phyloP scores from a whole-genome alignment of 1,139 yeast genomes.

The Candida neerlandica region DNA sequence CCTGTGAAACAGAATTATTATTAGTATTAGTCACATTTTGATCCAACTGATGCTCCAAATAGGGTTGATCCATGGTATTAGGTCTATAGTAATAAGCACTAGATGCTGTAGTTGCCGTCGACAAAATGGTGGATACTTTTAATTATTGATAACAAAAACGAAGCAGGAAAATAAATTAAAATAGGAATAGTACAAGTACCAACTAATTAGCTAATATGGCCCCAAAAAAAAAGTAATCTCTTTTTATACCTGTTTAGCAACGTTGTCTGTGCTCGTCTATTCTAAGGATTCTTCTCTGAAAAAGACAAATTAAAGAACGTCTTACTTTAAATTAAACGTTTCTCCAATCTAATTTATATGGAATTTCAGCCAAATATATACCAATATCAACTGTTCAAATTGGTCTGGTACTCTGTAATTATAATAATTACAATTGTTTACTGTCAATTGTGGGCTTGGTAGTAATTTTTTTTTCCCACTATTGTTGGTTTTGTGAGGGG shows the following conservation, averaged over 20 bases:
- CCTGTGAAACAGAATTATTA: constrained; percentile 5
- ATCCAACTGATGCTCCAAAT: constrained; percentile 31
- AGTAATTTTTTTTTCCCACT: neutral
- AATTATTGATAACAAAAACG: neutral
- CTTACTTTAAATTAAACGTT: neutral
- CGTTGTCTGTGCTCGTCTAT: neutral
- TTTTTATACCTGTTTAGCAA: neutral
- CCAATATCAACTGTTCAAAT: neutral
- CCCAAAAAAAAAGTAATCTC: neutral
- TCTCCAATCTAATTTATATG: neutral
- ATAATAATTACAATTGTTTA: neutral
- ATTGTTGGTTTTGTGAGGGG: constrained; percentile 2
- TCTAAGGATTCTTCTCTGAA: neutral
- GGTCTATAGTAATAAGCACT: constrained; percentile 5
- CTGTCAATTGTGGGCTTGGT: neutral
- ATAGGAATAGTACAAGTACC: neutral
- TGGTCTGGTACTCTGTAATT: neutral
- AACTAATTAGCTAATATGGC: neutral
- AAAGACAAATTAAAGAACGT: neutral
- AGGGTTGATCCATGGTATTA: constrained; percentile 37
- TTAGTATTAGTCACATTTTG: constrained; percentile 20
- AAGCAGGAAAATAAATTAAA: neutral
- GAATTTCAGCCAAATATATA: neutral
- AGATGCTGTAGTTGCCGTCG: constrained; percentile 10
- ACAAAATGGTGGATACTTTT: constrained; percentile 11